Conservation (phyloP, 2,329 filamentous ascomycete species). For the Penicillium sp. region DNA sequence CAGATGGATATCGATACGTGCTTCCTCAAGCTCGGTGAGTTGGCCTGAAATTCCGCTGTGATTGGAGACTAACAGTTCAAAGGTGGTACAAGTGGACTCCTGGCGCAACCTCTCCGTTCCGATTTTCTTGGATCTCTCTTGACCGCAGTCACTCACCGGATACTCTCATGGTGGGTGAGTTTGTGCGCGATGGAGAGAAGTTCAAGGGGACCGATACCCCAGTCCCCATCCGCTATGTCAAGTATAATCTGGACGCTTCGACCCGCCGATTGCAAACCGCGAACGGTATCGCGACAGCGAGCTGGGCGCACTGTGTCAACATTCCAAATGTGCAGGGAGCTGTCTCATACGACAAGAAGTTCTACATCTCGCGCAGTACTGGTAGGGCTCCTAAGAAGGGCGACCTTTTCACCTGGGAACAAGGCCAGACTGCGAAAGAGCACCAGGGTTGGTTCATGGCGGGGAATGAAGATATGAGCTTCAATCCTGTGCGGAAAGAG, state of each 20-base stretch:
- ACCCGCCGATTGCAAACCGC: slow-evolving; percentile 29
- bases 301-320: slow-evolving; percentile 36
- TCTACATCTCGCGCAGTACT: slow-evolving; percentile 40
- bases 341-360: slow-evolving; percentile 32
- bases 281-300: slow-evolving; percentile 20
- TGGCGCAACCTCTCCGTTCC: slow-evolving; percentile 28
- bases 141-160: slow-evolving; percentile 36
- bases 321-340: slow-evolving; percentile 39
- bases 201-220: slow-evolving; percentile 8
- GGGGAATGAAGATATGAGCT: slow-evolving; percentile 39
- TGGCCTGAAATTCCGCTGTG: background rate
- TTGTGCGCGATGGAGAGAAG: slow-evolving; percentile 24
- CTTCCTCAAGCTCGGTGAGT: slow-evolving; percentile 37
- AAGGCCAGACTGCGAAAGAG: slow-evolving; percentile 25
- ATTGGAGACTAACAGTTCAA: background rate
- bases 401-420: slow-evolving; percentile 37
- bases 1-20: slow-evolving; percentile 37
- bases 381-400: slow-evolving; percentile 25
- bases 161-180: slow-evolving; percentile 39
- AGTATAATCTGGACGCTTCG: slow-evolving; percentile 33
- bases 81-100: slow-evolving; percentile 14
- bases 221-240: slow-evolving; percentile 31
- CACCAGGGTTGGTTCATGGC: slow-evolving; percentile 23
- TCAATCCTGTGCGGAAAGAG: slow-evolving; percentile 27
- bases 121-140: slow-evolving; percentile 39